Base-by-base conservation (phyloP, 495 filamentous ascomycete species). In the Annulohypoxylon stygium region DNA sequence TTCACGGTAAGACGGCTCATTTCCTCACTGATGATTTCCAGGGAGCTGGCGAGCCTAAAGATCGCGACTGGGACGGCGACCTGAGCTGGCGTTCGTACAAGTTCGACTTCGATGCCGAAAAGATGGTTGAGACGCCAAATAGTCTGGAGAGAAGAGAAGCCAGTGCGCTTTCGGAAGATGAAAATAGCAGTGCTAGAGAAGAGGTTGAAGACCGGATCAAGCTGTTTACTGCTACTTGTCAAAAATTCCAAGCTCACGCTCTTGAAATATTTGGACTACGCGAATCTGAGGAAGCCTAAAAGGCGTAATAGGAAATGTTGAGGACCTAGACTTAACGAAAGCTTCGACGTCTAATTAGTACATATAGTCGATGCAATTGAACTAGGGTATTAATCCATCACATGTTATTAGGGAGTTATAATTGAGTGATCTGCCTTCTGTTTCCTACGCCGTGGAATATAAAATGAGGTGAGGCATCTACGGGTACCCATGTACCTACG, bases 31-130 rank as follows among this genome's bases (percentile, higher is more conserved):
- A 54, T 8, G 50, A 54, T 25, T 54, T 54, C 14, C 23, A 54
- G 10, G 50, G 50, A 14, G 25, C 30, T 8, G 50, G 30, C 4
- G 0, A 25, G 5, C 50, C 23, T 4, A 33, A 30, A 2, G 3
- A 25, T 3, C 9, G 4, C 12, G 20, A 54, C 7, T 54, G 50
- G 50, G 50, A 33, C 34, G 50, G 25, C 12, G 25, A 54, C 12
- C 9, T 54, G 50, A 54, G 12, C 50, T 54, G 25, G 23, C 50
- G 50, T 14, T 54, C 50, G n/a, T 54, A 54, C 50, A 54, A 33
- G 25, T 54, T 54, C 12, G 50, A 54, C 25, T 33, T 54, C 7
- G 10, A 3, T 16, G 25, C 50, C 12, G 12, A n/a, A n/a, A 54
- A n/a, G 25, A 54, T 54, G 50, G n/a, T 54, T 23, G 50, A 54